Conservation (phyloP, 345 rosid species). For the Schrenkiella parvula region DNA sequence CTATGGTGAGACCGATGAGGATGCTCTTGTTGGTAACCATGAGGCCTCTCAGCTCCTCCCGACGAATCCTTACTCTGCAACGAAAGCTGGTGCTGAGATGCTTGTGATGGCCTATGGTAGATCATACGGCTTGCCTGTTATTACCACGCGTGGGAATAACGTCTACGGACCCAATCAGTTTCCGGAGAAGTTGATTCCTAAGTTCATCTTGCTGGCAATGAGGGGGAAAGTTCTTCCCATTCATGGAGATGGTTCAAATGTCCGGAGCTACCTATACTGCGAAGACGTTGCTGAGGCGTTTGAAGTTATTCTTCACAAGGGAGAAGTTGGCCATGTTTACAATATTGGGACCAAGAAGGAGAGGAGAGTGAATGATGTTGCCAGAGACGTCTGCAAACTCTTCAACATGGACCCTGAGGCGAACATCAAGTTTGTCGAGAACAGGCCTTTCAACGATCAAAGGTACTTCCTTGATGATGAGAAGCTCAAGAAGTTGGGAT, state of each 20-base stretch:
- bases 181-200: constrained; percentile 87
- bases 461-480: constrained; percentile 86
- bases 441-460: constrained; percentile 86
- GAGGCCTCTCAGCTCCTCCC: constrained; percentile 98
- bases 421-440: constrained; percentile 71
- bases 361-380: constrained; percentile 88
- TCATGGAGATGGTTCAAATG: constrained; percentile 87
- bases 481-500: constrained; percentile 72
- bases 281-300: constrained; percentile 95
- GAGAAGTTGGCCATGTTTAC: constrained; percentile 89
- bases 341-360: constrained; percentile 88
- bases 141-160: constrained; percentile 89
- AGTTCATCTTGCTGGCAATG: constrained; percentile 80
- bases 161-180: constrained; percentile 90
- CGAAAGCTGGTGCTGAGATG: constrained; percentile 93
- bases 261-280: constrained; percentile 75
- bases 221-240: constrained; percentile 60
- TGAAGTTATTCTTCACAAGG: constrained; percentile 83
- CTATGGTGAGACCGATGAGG: constrained; percentile 91
- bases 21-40: constrained; percentile 86
- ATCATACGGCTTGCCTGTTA: constrained; percentile 85
- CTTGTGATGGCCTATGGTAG: constrained; percentile 96
- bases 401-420: constrained; percentile 61
- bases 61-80: constrained; percentile 86
- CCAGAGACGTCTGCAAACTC: constrained; percentile 68